Evolutionary conservation across 106 monocot species (phyloP), one percentile per base, ranked within the genome.

Genomic region (Allium sativum): DNA sequence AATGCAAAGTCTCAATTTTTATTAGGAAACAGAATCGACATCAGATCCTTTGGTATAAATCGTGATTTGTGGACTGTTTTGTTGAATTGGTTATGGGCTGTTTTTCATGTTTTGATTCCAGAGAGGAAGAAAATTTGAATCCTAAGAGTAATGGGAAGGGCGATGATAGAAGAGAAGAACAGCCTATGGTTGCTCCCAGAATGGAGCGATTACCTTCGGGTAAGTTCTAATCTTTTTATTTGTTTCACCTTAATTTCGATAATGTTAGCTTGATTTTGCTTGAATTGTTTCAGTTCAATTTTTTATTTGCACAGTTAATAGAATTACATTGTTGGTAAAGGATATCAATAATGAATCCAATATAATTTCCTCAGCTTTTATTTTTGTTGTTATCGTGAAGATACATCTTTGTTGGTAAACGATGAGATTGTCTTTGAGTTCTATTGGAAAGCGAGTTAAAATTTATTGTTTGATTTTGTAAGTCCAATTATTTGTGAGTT

Each of bases 71-170:
- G 61, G 61, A 45, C 20, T 19, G 43, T 40, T 51, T 65, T 51
- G 14, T 9, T 31, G 64, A 52, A 44, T 15, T 65, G 64, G 51
- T 48, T 21, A 76, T 76, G 76, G 76, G 56, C 21, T 76, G 76
- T 41, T 76, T 70, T 48, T 52, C 70, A 41, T 76, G 76, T 54
- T 76, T 76, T 59, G 76, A 65, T 59, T 76, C 65, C 10, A 70
- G 15, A n/a, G 70, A 65, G 13, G 62, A 42, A 11, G 70, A 58
- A 60, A 59, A 51, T 57, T 40, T 76, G 56, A 65, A 65, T 45
- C 53, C 52, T n/a, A 53, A 45, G 15, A 15, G 12, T 12, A 62
- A 40, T 12, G 52, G 11, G 5, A 54, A 40, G 21, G 45, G 52
- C 7, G 60, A 46, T 56, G 22, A 16, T 16, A 21, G 42, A 55